phyloP scores from a whole-genome alignment of 1,139 yeast genomes.

The Scheffersomyces titani region DNA sequence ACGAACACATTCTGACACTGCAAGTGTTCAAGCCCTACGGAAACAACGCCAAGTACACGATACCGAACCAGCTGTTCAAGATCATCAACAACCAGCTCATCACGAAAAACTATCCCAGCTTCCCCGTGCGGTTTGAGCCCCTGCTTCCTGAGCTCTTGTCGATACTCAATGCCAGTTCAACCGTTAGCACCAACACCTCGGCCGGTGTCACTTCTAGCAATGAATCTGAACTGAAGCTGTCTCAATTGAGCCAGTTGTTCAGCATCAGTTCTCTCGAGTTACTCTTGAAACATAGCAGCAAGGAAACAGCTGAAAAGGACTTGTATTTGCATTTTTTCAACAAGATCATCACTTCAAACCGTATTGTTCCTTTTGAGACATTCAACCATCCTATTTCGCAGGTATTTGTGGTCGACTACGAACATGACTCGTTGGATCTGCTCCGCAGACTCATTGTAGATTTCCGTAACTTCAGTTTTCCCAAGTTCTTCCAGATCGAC shows the following conservation, averaged over 20 bases:
- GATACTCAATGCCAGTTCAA: conserved; percentile 24
- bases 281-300: conserved; percentile 23
- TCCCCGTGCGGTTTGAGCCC: conserved; percentile 48
- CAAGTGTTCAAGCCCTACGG: conserved; percentile 46
- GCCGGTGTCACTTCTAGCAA: background rate
- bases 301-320: conserved; percentile 16
- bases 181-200: conserved; percentile 4
- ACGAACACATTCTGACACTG: conserved; percentile 33
- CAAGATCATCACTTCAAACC: conserved; percentile 60
- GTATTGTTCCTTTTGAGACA: conserved; percentile 79
- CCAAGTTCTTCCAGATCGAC: conserved; percentile 58
- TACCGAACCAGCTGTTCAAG: conserved; percentile 37
- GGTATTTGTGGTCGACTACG: conserved; percentile 60
- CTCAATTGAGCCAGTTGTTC: conserved; percentile 31
- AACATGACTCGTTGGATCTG: conserved; percentile 49
- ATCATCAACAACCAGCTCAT: conserved; percentile 45
- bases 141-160: conserved; percentile 42
- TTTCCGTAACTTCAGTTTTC: conserved; percentile 48
- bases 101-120: conserved; percentile 44
- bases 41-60: conserved; percentile 45
- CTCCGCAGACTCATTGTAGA: conserved; percentile 40
- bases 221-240: background rate
- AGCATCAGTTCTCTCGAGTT: conserved; percentile 43
- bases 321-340: conserved; percentile 63
- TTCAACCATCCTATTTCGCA: conserved; percentile 89